Evolutionary conservation across 768 basidiomycete genomes (phyloP).

Genomic region (Mycena haematopus): DNA sequence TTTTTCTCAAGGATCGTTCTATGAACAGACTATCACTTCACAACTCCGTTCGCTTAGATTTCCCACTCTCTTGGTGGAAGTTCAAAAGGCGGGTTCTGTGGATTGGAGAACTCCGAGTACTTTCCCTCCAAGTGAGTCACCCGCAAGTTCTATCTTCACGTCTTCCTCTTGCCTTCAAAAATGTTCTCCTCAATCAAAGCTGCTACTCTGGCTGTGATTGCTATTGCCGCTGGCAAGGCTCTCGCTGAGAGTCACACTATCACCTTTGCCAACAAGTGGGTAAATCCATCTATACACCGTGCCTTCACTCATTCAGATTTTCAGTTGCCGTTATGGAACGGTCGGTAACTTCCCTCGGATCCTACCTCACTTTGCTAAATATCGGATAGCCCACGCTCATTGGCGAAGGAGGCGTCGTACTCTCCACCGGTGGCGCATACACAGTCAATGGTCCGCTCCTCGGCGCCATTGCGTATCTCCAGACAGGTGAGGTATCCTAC

Average conservation of each 20-base stretch:
- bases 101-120: background rate
- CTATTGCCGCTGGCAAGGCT: constrained; percentile 1
- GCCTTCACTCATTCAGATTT: too few relatives aligned
- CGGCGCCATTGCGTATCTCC: constrained; percentile 39
- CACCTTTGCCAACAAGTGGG: constrained; percentile 11
- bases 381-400: constrained; percentile 28
- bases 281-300: background rate
- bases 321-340: too few relatives aligned
- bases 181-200: constrained; percentile 11
- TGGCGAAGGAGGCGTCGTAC: constrained; percentile 28
- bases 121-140: background rate
- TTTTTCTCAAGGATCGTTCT: too few relatives aligned
- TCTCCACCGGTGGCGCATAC: constrained; percentile 38
- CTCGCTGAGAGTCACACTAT: constrained; percentile 9
- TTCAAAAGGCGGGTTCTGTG: constrained; percentile 1
- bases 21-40: too few relatives aligned
- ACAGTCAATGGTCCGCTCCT: constrained; percentile 36
- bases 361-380: too few relatives aligned
- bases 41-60: too few relatives aligned
- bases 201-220: constrained; percentile 8
- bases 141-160: background rate
- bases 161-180: constrained; percentile 2
- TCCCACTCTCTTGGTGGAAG: background rate
- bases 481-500: background rate
- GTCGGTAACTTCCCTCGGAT: too few relatives aligned